These are phyloP conservation scores for Pinus taeda DNA, from an alignment of 75 land plant genomes.

Conservation along the genomic window DNA sequence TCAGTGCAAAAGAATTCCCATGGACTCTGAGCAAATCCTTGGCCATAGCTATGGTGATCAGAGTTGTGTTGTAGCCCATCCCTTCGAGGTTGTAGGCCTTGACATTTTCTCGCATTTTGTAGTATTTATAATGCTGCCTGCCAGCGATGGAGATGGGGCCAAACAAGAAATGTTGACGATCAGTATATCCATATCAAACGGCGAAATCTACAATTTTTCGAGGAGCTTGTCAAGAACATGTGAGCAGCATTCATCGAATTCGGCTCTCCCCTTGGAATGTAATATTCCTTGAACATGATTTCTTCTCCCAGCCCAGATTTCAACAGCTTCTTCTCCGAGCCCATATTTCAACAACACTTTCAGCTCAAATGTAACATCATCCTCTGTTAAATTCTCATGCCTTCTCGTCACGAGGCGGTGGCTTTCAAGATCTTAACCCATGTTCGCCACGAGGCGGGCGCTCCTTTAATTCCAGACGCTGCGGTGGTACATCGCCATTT, in stretches of 20 bases:
- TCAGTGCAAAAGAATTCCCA: constrained; percentile 25
- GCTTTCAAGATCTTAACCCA: too few relatives aligned
- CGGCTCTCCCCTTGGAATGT: constrained; percentile 24
- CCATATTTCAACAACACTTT: too few relatives aligned
- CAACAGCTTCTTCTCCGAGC: neutral
- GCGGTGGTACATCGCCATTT: too few relatives aligned
- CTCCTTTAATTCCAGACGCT: too few relatives aligned
- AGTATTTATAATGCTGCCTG: constrained; percentile 45
- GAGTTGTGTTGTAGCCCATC: constrained; percentile 68
- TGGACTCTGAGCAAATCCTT: constrained; percentile 25
- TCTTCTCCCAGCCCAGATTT: constrained; percentile 53
- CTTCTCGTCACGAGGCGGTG: too few relatives aligned
- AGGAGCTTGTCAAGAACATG: constrained; percentile 52
- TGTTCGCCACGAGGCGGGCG: too few relatives aligned
- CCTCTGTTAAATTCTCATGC: too few relatives aligned
- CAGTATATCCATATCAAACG: constrained; percentile 46
- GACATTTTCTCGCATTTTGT: constrained; percentile 39
- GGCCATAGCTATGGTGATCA: constrained; percentile 41
- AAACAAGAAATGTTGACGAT: constrained; percentile 56
- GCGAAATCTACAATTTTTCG: constrained; percentile 24
- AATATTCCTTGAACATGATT: constrained; percentile 16
- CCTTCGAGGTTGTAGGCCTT: constrained; percentile 52
- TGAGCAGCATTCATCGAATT: constrained; percentile 50
- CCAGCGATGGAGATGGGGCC: constrained; percentile 44
- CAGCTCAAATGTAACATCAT: too few relatives aligned